Base-by-base conservation (phyloP, 257 asterid genomes). In the Penstemon barbatus region DNA sequence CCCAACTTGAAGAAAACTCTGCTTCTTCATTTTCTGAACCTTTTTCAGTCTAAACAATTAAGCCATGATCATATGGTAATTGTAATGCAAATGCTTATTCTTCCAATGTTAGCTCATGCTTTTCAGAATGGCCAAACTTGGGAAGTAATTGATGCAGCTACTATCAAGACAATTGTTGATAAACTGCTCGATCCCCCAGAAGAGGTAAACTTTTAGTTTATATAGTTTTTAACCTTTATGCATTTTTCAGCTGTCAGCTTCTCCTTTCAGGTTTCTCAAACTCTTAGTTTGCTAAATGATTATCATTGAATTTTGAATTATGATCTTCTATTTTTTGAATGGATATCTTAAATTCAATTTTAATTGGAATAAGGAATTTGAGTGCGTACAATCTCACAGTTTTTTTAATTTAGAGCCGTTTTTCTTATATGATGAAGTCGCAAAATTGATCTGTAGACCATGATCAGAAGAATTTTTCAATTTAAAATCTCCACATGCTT, bases 121-220 rank as follows among this genome's bases (percentile, higher is more conserved):
- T 94, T 94, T 66, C 99, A 87, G 79, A 87, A 85, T 78, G 90
- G 86, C 75, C 98, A 94, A 78, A 94, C 98, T 18, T 94, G 99
- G 99, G 99, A 94, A 52, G 99, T 94, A 75, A 86, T 91, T 71
- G 99, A 94, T 85, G 84, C 91, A 60, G 76, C 88, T 59, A 91
- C 87, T 64, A 85, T 94, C 78, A 91, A 91, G 90, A 94, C 90
- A 19, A 87, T 94, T 45, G 97, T 94, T 74, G 99, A 94, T 84
- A 94, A 85, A 75, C 89, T 94, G 80, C 97, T 94, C 18, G 99
- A 94, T 80, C 99, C 99, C 62, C 99, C 99, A 9, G 99, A 94
- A 85, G 99, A 94, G 96, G 99, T 94, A 76, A 57, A 76, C 61
- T 19, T 51, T 71, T 67, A 33, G 33, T 57, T 71, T 61, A 51